These are phyloP conservation scores for Euphorbia peplus DNA, from an alignment of 345 rosid genomes.

Conservation along the genomic window DNA sequence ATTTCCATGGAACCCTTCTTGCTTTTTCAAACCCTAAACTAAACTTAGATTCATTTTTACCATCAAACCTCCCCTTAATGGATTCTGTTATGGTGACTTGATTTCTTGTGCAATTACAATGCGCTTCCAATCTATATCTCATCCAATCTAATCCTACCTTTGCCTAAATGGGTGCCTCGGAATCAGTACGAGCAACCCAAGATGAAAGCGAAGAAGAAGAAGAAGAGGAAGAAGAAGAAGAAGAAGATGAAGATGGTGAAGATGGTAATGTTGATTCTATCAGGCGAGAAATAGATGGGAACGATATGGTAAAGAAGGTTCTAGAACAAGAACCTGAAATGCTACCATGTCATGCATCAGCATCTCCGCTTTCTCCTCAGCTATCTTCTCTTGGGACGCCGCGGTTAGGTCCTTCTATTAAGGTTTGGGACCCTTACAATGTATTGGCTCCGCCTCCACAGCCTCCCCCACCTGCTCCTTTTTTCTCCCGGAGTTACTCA, in stretches of 20 bases:
- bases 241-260: slow-evolving; percentile 35
- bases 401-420: slow-evolving; percentile 80
- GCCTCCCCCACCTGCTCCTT: slow-evolving; percentile 49
- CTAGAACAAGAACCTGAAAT: slow-evolving; percentile 89
- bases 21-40: background rate
- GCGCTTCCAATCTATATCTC: slow-evolving; percentile 1
- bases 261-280: slow-evolving; percentile 32
- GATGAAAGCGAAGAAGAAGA: slow-evolving; percentile 51
- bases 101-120: background rate
- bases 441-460: slow-evolving; percentile 76
- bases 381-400: slow-evolving; percentile 84
- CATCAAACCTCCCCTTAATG: background rate
- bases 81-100: background rate
- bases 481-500: slow-evolving; percentile 43
- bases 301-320: slow-evolving; percentile 66
- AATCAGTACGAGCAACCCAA: slow-evolving; percentile 46
- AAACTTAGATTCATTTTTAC: background rate
- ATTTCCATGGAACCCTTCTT: background rate
- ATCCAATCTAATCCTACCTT: background rate
- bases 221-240: slow-evolving; percentile 23
- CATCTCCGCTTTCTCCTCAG: slow-evolving; percentile 92
- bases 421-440: slow-evolving; percentile 96
- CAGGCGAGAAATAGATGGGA: slow-evolving; percentile 16
- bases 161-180: slow-evolving; percentile 58
- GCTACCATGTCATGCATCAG: slow-evolving; percentile 86